Percentiles rank a stretch among this genome's conserved stretches.
These are phyloP conservation scores for Castanea mollissima DNA, from an alignment of 306 rosid species.

Conservation along the genomic window DNA sequence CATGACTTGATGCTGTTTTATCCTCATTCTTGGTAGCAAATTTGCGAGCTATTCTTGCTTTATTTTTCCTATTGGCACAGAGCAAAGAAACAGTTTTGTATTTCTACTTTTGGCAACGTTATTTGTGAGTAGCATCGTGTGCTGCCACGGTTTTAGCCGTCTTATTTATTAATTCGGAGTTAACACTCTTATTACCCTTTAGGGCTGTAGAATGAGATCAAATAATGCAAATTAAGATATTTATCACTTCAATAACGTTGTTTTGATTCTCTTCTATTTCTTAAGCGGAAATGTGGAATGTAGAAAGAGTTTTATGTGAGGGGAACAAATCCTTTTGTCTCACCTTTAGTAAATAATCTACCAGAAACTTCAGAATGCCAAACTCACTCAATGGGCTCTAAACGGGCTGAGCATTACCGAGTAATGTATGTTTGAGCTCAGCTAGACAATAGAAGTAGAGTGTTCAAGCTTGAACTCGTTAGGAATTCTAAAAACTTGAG, in stretches of 20 bases:
- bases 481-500: too few relatives aligned
- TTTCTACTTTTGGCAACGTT: neutral
- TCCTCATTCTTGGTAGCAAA: constrained; percentile 4
- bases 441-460: too few relatives aligned
- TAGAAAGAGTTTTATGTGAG: too few relatives aligned
- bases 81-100: constrained; percentile 3
- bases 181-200: neutral
- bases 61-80: neutral
- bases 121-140: constrained; percentile 8
- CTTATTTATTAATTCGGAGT: constrained; percentile 12
- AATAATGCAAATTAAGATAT: constrained; percentile 18
- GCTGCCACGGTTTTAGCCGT: neutral
- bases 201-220: constrained; percentile 8
- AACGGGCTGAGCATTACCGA: too few relatives aligned
- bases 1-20: neutral
- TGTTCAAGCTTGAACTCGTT: too few relatives aligned
- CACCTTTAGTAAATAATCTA: too few relatives aligned
- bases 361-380: too few relatives aligned
- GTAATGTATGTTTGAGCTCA: too few relatives aligned
- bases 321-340: too few relatives aligned
- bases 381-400: too few relatives aligned
- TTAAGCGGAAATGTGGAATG: neutral
- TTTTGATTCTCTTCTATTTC: neutral
- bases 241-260: neutral
- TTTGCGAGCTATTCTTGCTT: neutral